Percentiles rank a stretch among this genome's conserved stretches.
These are phyloP conservation scores for Elsinoe necatrix DNA, from an alignment of 2,329 filamentous ascomycete genomes.

Conservation along the genomic window DNA sequence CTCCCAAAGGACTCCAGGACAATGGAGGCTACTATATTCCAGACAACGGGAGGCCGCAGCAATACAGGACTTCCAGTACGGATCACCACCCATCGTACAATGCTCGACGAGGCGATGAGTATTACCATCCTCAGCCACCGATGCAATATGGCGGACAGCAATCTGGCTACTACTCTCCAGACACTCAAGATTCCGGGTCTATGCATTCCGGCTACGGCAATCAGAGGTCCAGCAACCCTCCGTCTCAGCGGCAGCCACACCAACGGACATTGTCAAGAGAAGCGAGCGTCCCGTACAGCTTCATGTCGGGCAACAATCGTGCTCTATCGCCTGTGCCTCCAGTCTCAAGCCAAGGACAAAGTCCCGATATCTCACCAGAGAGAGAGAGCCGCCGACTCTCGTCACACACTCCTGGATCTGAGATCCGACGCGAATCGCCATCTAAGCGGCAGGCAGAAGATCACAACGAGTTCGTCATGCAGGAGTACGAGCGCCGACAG, in stretches of 20 bases:
- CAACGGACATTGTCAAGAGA: neutral
- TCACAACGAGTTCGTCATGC: slow-evolving; percentile 1
- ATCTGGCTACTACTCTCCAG: neutral
- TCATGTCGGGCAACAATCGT: neutral
- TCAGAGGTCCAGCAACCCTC: neutral
- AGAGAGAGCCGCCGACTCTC: neutral
- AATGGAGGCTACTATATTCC: slow-evolving; percentile 14
- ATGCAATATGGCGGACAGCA: neutral
- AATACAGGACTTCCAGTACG: neutral
- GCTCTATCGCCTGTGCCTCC: neutral
- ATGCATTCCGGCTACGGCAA: neutral
- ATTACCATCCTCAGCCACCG: neutral
- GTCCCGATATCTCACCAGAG: neutral
- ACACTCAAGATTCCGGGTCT: neutral
- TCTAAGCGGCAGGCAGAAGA: slow-evolving; percentile 1
- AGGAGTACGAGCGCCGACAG: neutral
- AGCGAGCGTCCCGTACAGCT: neutral
- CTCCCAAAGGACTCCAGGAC: neutral
- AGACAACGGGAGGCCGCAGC: neutral
- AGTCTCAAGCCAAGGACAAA: neutral
- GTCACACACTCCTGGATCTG: neutral
- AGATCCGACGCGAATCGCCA: neutral
- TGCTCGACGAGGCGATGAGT: neutral
- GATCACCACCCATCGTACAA: neutral
- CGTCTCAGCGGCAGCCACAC: neutral